Evolutionary conservation across 1,139 yeast species (phyloP), one percentile per base, ranked within the genome.

Genomic region (Yamadazyma atlantica): DNA sequence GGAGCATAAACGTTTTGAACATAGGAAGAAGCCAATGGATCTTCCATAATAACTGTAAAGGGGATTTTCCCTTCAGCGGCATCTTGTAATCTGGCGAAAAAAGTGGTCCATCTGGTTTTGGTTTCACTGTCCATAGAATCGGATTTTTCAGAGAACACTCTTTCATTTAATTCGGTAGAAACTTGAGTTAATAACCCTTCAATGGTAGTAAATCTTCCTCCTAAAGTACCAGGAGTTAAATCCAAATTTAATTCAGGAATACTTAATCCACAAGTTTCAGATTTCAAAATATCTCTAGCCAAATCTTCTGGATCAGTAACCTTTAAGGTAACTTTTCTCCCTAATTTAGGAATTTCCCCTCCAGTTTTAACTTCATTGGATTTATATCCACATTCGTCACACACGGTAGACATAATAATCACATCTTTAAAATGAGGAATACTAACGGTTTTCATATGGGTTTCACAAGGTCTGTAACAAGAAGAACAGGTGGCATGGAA

Each of bases 351-450:
- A 39, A 94, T 85, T 14, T 85, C 95, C 49, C 99, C 99, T 41
- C 99, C 99, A 4, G 98, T 94, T 68, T 90, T 92, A 49, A 94
- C 98, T 64, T 94, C 99, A 57, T 94, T 94, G 16, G 96, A 87
- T 66, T 87, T 92, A 68, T 86, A 94, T 25, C 98, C 98, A 69
- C 99, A 94, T 50, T 79, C 69, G 30, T 84, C 90, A 66, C 99
- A 94, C 1, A 79, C 83, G 0, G 98, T 92, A 37, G 95, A 85
- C 98, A 94, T 94, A 53, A 94, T 80, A 45, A 94, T 85, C 32
- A 94, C 99, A 51, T 94, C 97, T 64, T 89, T 90, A 73, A 94
- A 94, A 65, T 94, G 98, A 16, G 99, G 99, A 51, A 94, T 94
- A 57, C 88, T 82, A 21, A 94, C 96, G 27, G 90, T 79, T 69